Evolutionary conservation across 148 eudicot species (phyloP), one percentile per base, ranked within the genome.

Genomic region (Rhododendron ovatum): DNA sequence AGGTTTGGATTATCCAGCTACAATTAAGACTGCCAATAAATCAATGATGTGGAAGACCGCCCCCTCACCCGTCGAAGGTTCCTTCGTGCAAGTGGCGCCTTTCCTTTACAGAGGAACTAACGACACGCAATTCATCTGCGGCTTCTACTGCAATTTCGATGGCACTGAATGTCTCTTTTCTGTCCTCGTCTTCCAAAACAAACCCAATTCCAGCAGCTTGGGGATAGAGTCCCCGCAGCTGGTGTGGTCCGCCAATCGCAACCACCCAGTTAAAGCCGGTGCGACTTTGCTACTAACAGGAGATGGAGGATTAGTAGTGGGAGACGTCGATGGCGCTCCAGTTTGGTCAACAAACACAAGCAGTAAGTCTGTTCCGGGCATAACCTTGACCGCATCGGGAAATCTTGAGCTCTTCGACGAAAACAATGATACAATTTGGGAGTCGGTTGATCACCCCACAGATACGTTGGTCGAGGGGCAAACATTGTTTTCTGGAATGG

Each of bases 301-400:
- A 47, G 81, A 37, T 5, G 88, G 91, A 45, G 87, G 88, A 14
- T 81, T 90, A 67, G 65, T 84, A 39, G 15, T 90, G 57, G 35
- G 35, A 43, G 91, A 90, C 59, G 83, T 35, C 0, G 75, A 90
- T 82, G 88, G 90, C 47, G 10, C 55, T 14, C 26, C 30, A 7
- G 88, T 84, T 6, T 90, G 91, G 91, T 86, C 91, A 0, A 86
- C 90, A 2, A 67, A 88, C 80, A 90, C 88, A 2, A 12, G 84
- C 2, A 84, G 88, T 5, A 88, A 37, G 77, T 41, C 80, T 41
- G 87, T 86, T 30, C 37, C 61, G 0, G 87, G 86, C n/a, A 65
- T 90, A 45, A 90, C 57, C 88, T 35, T 88, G 73, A 88, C 91
- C 0, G 89, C 83, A 33, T 26, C 0, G 4, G 91, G 91, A 57